Evolutionary conservation across 306 rosid species (phyloP).

Genomic region (Rosa rugosa): DNA sequence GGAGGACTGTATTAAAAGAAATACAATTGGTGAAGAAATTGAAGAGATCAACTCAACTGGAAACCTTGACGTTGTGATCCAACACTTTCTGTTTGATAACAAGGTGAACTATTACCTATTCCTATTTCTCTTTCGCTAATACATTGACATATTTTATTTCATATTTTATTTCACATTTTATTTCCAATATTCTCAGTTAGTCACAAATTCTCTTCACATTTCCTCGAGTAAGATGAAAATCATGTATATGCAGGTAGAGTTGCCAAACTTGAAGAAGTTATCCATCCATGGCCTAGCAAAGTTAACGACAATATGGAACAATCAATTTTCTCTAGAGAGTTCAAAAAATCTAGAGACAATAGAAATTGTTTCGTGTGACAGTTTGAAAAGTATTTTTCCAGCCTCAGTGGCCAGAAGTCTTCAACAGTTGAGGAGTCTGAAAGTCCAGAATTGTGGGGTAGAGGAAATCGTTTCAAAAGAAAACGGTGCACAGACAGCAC

Average conservation of each 20-base stretch:
- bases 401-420: conserved; percentile 25
- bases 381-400: conserved; percentile 22
- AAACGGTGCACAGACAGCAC: neutral
- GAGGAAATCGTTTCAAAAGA: conserved; percentile 4
- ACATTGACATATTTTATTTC: too few relatives aligned
- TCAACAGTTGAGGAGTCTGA: neutral
- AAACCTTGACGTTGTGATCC: too few relatives aligned
- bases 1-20: too few relatives aligned
- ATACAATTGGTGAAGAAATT: too few relatives aligned
- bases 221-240: too few relatives aligned
- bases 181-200: too few relatives aligned
- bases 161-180: too few relatives aligned
- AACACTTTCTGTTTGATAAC: too few relatives aligned
- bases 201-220: too few relatives aligned
- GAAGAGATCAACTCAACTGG: too few relatives aligned
- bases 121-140: neutral
- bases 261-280: neutral
- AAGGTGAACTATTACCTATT: neutral
- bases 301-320: neutral
- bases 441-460: conserved; percentile 4
- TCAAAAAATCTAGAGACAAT: conserved; percentile 8
- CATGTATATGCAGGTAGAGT: too few relatives aligned
- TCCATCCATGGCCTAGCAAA: neutral
- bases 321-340: neutral
- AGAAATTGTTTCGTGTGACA: conserved; percentile 16